Percentiles rank a stretch among this genome's conserved stretches.
These are phyloP conservation scores for Amanita rimosa DNA, from an alignment of 768 basidiomycete species.

Conservation along the genomic window DNA sequence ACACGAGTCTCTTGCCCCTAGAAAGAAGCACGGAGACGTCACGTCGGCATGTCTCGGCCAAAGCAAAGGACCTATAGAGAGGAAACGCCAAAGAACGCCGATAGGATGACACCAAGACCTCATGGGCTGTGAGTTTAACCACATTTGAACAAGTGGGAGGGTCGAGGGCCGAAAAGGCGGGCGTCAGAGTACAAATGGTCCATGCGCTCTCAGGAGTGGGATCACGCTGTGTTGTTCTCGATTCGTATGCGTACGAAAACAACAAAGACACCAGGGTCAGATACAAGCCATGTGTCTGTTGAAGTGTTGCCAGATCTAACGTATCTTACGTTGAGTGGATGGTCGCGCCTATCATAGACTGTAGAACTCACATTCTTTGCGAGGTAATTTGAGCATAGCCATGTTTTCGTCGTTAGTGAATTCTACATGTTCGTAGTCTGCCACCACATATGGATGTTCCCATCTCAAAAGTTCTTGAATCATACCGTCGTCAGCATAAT, in stretches of 20 bases:
- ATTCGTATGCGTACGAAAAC: conserved; percentile 76
- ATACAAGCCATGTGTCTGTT: conserved; percentile 53
- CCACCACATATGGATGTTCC: conserved; percentile 40
- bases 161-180: conserved; percentile 78
- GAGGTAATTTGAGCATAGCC: conserved; percentile 46
- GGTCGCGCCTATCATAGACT: neutral
- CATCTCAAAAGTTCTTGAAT: conserved; percentile 63
- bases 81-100: conserved; percentile 70
- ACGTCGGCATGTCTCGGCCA: conserved; percentile 55
- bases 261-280: conserved; percentile 60
- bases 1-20: conserved; percentile 49
- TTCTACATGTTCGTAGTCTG: conserved; percentile 22
- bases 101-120: conserved; percentile 51
- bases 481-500: conserved; percentile 67
- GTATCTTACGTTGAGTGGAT: neutral
- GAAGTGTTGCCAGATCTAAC: conserved; percentile 47
- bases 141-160: conserved; percentile 38
- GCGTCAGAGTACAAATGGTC: conserved; percentile 65
- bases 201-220: conserved; percentile 85
- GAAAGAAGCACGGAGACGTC: conserved; percentile 52
- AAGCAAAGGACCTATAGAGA: conserved; percentile 64
- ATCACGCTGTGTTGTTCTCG: conserved; percentile 65
- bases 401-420: conserved; percentile 69
- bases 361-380: conserved; percentile 38
- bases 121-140: conserved; percentile 21